Conservation (phyloP, 2,329 filamentous ascomycete genomes). For the Verticillium dahliae region DNA sequence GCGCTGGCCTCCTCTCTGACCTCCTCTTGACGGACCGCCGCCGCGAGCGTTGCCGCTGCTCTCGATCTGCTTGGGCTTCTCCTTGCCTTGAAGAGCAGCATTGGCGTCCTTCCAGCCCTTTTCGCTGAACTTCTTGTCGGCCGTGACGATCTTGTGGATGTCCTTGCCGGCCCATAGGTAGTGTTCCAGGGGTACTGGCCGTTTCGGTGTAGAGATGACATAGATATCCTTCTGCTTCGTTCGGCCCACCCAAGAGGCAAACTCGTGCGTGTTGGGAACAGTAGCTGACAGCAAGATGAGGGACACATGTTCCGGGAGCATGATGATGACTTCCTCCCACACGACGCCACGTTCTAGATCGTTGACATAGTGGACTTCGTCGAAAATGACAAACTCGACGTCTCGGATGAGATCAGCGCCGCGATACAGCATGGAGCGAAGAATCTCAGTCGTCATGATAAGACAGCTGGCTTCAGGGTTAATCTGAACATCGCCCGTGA, state of each 20-base stretch:
- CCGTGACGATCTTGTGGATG: conserved; percentile 90
- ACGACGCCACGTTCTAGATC: conserved; percentile 93
- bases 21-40: conserved; percentile 19
- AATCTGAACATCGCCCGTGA: conserved; percentile 97
- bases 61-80: conserved; percentile 58
- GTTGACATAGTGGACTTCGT: conserved; percentile 98
- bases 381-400: conserved; percentile 97
- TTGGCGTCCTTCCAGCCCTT: conserved; percentile 95
- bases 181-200: conserved; percentile 90
- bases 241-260: conserved; percentile 94
- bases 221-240: conserved; percentile 99
- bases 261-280: conserved; percentile 95
- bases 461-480: conserved; percentile 95
- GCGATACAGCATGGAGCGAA: conserved; percentile 95
- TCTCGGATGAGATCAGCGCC: conserved; percentile 94
- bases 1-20: conserved; percentile 26
- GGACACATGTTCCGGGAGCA: conserved; percentile 95
- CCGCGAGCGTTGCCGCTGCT: conserved; percentile 22
- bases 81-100: conserved; percentile 70
- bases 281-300: conserved; percentile 93
- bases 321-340: conserved; percentile 99
- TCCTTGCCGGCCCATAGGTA: conserved; percentile 93
- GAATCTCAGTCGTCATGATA: conserved; percentile 98
- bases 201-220: conserved; percentile 94
- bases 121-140: conserved; percentile 86